phyloP scores from a whole-genome alignment of 2,329 filamentous ascomycete species.

The Myriosclerotinia duriaeana region DNA sequence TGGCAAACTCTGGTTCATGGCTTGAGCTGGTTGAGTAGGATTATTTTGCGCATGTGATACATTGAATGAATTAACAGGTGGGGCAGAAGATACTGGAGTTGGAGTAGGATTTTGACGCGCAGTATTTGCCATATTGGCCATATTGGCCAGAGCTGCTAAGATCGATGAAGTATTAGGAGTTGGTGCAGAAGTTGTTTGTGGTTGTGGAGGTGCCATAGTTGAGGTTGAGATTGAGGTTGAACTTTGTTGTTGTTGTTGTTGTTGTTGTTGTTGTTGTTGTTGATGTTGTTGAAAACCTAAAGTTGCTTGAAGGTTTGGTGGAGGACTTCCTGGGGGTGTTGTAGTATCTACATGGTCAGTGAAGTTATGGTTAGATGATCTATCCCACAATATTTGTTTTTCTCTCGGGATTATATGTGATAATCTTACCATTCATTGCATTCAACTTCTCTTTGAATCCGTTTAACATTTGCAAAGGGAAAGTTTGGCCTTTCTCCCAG shows the following conservation, averaged over 20 bases:
- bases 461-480: conserved; percentile 75
- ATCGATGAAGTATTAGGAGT: conserved; percentile 62
- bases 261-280: conserved; percentile 27
- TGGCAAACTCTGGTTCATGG: conserved; percentile 35
- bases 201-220: conserved; percentile 42
- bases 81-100: conserved; percentile 34
- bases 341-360: conserved; percentile 60
- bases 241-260: no score
- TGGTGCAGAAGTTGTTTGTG: conserved; percentile 46
- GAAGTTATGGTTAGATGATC: conserved; percentile 43
- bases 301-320: conserved; percentile 44
- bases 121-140: conserved; percentile 51
- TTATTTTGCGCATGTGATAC: conserved; percentile 50
- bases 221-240: conserved; percentile 41
- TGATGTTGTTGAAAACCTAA: conserved; percentile 36
- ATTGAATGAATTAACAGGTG: conserved; percentile 44
- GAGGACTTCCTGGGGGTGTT: conserved; percentile 64
- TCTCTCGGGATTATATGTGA: conserved; percentile 29
- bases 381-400: conserved; percentile 30
- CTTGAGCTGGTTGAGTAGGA: conserved; percentile 39
- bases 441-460: conserved; percentile 81
- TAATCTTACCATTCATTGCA: conserved; percentile 60
- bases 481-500: conserved; percentile 94
- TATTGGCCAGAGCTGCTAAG: conserved; percentile 60
- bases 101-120: conserved; percentile 66